A percentile compares a stretch with the other conserved stretches of the same genome.
Evolutionary conservation across 106 monocot genomes (phyloP).

Genomic region (Amphibolis antarctica): DNA sequence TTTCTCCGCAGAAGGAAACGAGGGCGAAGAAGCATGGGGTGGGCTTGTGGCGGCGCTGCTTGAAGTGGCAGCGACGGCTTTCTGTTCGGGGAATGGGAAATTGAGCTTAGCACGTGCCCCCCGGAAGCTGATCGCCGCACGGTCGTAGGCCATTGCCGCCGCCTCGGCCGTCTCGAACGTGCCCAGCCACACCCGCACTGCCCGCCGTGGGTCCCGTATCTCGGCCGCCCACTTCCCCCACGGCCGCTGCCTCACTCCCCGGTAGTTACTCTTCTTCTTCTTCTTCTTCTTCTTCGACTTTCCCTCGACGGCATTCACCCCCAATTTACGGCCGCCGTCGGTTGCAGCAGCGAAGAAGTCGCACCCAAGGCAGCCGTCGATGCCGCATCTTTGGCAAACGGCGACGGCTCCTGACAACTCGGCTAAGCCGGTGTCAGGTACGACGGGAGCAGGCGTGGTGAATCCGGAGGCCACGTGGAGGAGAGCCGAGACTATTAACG

Average conservation of each 20-base stretch:
- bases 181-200: constrained; percentile 47
- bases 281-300: not conserved
- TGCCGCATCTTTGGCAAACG: constrained; percentile 23
- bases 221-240: constrained; percentile 71
- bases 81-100: constrained; percentile 30
- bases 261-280: constrained; percentile 6
- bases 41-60: not conserved
- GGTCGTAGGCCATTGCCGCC: constrained; percentile 44
- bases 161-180: constrained; percentile 54
- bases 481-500: constrained; percentile 40
- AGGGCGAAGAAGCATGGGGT: not conserved
- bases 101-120: constrained; percentile 57
- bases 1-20: not conserved
- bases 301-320: not conserved
- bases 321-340: not conserved
- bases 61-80: not conserved
- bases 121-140: constrained; percentile 47
- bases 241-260: constrained; percentile 20
- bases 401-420: no score
- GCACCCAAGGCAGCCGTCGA: constrained; percentile 28
- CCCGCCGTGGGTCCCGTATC: constrained; percentile 45
- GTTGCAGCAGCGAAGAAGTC: not conserved
- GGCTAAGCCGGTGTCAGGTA: not conserved
- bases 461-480: constrained; percentile 28
- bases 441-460: not conserved